These are phyloP conservation scores for Entrophospora sp. DNA, from an alignment of 192 early-diverging fungal species.

Conservation along the genomic window DNA sequence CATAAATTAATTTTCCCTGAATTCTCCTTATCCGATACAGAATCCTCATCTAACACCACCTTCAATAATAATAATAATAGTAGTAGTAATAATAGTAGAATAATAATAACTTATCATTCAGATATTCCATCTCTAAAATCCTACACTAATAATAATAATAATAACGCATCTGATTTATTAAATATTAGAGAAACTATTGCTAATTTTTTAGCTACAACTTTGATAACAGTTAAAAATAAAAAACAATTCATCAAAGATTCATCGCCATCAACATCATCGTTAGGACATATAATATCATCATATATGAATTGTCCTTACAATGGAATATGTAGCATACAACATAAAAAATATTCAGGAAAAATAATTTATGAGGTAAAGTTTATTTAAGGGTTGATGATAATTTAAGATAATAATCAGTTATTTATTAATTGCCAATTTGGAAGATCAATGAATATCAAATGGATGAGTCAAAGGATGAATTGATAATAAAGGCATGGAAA, in stretches of 20 bases:
- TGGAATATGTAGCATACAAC: conserved; percentile 30
- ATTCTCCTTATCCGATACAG: too few species aligned
- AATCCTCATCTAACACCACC: too few species aligned
- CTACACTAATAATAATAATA: too few species aligned
- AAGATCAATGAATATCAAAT: conserved; percentile 32
- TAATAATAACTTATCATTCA: conserved; percentile 31
- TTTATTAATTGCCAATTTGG: background rate
- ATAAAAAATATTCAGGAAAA: conserved; percentile 35
- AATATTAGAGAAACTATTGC: conserved; percentile 24
- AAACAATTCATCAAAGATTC: conserved; percentile 25
- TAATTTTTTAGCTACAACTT: conserved; percentile 25
- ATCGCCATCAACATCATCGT: too few species aligned
- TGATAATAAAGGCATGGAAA: conserved; percentile 24
- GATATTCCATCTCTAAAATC: conserved; percentile 32
- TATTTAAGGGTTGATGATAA: background rate
- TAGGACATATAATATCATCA: too few species aligned
- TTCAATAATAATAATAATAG: too few species aligned
- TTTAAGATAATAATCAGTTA: background rate
- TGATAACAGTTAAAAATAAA: conserved; percentile 27
- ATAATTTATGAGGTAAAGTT: conserved; percentile 27
- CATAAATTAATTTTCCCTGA: background rate
- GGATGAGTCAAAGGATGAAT: conserved; percentile 12
- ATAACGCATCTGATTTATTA: conserved; percentile 14
- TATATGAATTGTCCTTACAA: conserved; percentile 25
- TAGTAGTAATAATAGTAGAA: background rate